Conservation (phyloP, 2,329 filamentous ascomycete species). For the Balansia obtecta region DNA sequence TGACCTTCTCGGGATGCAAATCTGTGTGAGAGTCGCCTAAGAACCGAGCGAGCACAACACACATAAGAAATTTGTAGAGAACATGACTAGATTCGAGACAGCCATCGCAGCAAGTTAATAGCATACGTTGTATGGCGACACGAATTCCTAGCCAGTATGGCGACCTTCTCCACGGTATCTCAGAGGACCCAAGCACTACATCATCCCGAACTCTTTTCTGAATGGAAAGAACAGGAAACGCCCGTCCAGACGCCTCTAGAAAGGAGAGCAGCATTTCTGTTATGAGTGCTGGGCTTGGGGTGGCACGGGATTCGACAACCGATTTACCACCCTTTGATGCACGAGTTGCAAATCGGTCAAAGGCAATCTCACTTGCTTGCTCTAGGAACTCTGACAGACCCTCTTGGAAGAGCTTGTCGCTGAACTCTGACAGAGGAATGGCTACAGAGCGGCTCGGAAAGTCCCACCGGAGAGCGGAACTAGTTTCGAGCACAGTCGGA, state of each 20-base stretch:
- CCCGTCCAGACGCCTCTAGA: conserved; percentile 38
- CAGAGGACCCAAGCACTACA: conserved; percentile 34
- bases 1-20: conserved; percentile 10
- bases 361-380: conserved; percentile 38
- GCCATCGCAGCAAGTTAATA: conserved; percentile 10
- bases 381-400: conserved; percentile 40
- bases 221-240: conserved; percentile 23
- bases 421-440: conserved; percentile 24
- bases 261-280: conserved; percentile 47
- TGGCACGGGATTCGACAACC: conserved; percentile 44
- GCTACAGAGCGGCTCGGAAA: conserved; percentile 44
- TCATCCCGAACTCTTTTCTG: conserved; percentile 52
- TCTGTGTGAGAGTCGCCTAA: conserved; percentile 23
- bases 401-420: conserved; percentile 28
- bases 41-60: conserved; percentile 31
- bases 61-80: conserved; percentile 48
- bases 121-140: conserved; percentile 42
- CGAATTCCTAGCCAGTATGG: conserved; percentile 51
- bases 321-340: conserved; percentile 36
- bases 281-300: conserved; percentile 42
- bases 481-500: conserved; percentile 35
- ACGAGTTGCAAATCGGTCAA: conserved; percentile 39
- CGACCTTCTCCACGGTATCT: conserved; percentile 48
- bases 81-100: conserved; percentile 20
- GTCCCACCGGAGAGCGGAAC: conserved; percentile 41